A percentile compares a stretch with the other conserved stretches of the same genome.
Conservation (phyloP, 768 basidiomycete species). For the Symmetrospora coprosmae region DNA sequence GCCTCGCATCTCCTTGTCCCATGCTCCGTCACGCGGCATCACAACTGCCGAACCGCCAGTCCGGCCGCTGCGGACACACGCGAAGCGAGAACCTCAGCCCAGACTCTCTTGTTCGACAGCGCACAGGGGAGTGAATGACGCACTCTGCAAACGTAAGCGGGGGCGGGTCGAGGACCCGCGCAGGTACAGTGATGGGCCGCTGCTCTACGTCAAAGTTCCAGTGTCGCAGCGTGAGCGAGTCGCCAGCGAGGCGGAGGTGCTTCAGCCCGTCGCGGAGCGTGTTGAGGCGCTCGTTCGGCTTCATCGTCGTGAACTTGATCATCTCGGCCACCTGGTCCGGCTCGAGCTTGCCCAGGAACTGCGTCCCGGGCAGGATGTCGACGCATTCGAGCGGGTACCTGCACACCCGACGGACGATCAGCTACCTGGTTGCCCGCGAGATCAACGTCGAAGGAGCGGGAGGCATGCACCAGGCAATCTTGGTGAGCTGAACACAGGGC, state of each 20-base stretch:
- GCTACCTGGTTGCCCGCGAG: neutral
- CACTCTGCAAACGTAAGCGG: neutral
- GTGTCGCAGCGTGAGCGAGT: neutral
- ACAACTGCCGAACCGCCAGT: too few relatives aligned
- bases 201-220: slow-evolving; percentile 1
- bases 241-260: neutral
- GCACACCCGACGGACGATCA: neutral
- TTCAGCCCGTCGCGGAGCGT: neutral
- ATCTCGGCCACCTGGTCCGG: slow-evolving; percentile 7
- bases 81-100: too few relatives aligned
- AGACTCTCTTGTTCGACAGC: too few relatives aligned
- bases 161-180: neutral
- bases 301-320: slow-evolving; percentile 14
- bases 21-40: neutral
- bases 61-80: too few relatives aligned
- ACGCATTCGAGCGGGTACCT: slow-evolving; percentile 13
- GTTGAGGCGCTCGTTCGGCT: neutral
- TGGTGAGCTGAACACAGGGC: slow-evolving; percentile 14
- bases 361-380: neutral
- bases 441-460: too few relatives aligned
- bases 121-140: too few relatives aligned
- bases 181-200: neutral
- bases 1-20: neutral
- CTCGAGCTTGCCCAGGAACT: slow-evolving; percentile 8
- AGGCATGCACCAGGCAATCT: slow-evolving; percentile 13